Evolutionary conservation across 495 filamentous ascomycete genomes (phyloP).

Genomic region (Cenococcum geophilum): DNA sequence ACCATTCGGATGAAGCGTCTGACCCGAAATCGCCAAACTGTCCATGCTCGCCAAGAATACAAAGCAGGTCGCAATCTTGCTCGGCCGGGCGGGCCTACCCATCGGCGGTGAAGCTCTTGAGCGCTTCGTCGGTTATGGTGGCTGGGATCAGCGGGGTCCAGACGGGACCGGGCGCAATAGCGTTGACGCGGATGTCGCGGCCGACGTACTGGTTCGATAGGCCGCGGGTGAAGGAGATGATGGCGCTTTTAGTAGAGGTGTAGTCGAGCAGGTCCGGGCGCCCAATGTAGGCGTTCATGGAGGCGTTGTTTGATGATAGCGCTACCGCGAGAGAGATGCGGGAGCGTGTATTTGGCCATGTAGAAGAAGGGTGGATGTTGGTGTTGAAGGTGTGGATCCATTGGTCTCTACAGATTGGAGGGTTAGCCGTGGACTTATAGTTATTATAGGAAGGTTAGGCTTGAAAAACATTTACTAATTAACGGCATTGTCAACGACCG

Average conservation of each 20-base stretch:
- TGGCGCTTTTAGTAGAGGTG: constrained; percentile 76
- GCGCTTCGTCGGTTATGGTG: constrained; percentile 65
- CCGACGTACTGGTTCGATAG: constrained; percentile 67
- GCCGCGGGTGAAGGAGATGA: constrained; percentile 72
- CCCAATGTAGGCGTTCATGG: constrained; percentile 75
- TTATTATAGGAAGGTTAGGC: too few species aligned
- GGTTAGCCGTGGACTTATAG: too few species aligned
- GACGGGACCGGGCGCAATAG: constrained; percentile 72
- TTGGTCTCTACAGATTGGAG: constrained; percentile 50
- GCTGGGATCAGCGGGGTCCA: constrained; percentile 80
- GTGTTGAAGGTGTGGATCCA: constrained; percentile 53
- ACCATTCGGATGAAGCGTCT: constrained; percentile 31
- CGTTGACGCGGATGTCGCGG: constrained; percentile 76
- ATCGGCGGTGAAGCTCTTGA: constrained; percentile 76
- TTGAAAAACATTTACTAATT: too few species aligned
- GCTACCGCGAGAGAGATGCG: constrained; percentile 67
- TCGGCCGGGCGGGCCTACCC: constrained; percentile 70
- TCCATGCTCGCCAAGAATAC: constrained; percentile 78
- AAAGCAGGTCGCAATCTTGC: constrained; percentile 75
- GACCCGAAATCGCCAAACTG: constrained; percentile 40
- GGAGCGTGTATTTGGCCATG: constrained; percentile 68
- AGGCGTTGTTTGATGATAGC: constrained; percentile 84
- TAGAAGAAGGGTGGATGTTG: constrained; percentile 43
- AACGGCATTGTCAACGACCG: constrained; percentile 59
- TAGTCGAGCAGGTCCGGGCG: constrained; percentile 81